Evolutionary conservation across 148 eudicot species (phyloP), one percentile per base, ranked within the genome.

Genomic region (Spergularia marina): DNA sequence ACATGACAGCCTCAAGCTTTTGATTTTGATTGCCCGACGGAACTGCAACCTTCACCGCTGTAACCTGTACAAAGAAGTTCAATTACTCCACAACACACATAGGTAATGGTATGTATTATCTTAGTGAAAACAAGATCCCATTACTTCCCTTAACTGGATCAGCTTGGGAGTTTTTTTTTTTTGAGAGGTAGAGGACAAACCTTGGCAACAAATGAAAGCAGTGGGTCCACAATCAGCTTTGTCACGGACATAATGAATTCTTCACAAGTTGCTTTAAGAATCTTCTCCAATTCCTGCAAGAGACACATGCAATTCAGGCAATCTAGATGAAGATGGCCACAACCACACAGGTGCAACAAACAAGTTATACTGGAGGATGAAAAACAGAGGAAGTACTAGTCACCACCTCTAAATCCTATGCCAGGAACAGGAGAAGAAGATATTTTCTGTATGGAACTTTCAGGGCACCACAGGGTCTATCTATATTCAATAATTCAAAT

Each of bases 221-320:
- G 82, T 36, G 99, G 99, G 72, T 95, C 98, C 78, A 95, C 99
- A 73, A 92, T 84, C 70, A 85, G 87, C 82, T 95, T 95, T 23
- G 99, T 95, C 68, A 95, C 96, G 40, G 96, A 89, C 99, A 95
- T 95, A 63, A 95, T 95, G 79, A 95, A 95, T 83, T 95, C 99
- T 87, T 95, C 99, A 84, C 97, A 95, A 34, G 97, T 95, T 76
- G 92, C 78, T 85, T 92, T 92, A 44, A 95, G 97, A 81, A 79
- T 92, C 83, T 89, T 95, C 88, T 95, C 97, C 82, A 95, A 76
- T 56, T 95, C 99, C 99, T 95, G 91, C 88, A 83, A 61, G 60
- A 64, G 53, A 69, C 76, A 73, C 63, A 72, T 12, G 51, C 36
- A 36, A 55, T 65, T 82, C 10, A 68, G 68, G 44, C 18, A 30